Evolutionary conservation across 2,329 filamentous ascomycete species (phyloP), one percentile per base, ranked within the genome.

Genomic region (Aspergillus costaricaensis): DNA sequence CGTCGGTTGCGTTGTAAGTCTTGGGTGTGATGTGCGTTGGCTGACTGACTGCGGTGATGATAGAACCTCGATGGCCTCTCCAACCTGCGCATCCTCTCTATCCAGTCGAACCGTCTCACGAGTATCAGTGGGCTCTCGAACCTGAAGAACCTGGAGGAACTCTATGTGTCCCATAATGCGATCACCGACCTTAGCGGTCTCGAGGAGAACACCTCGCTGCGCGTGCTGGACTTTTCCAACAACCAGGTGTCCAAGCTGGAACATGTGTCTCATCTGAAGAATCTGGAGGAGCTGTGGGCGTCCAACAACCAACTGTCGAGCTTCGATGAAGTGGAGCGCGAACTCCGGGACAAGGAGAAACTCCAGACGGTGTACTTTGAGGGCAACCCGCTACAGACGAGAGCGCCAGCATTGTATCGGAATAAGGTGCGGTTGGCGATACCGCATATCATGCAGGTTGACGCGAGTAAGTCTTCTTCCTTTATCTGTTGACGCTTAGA

Each of bases 131-230:
- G 92, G 2, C 85, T 99, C 17, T 84, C 85, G n/a, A 81, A 86
- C 9, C 86, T 94, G 1, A 83, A 86, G 4, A 86, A 87, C 53
- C 87, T 99, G 0, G 91, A 97, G 77, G 95, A 99, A 77, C 84
- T 99, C 12, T 97, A 99, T 78, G 89, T 98, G 67, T 96, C 92
- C 5, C 92, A 99, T 82, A 99, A 99, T 75, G 86, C 89, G n/a
- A 83, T 99, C 50, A 88, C 88, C 17, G 86, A 87, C 1, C 83
- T 98, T 10, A 84, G 86, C 2, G 92, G 92, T 0, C 82, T 98
- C 2, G 86, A 90, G 69, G 74, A 80, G 60, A 89, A 88, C 71
- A 75, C 80, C 3, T 85, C 86, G 49, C 84, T 99, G 41, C 87
- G 86, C 36, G 87, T 94, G 6, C 81, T 99, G 49, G 95, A 99